Base-by-base conservation (phyloP, 768 basidiomycete species). In the Tulasnella calospora region DNA sequence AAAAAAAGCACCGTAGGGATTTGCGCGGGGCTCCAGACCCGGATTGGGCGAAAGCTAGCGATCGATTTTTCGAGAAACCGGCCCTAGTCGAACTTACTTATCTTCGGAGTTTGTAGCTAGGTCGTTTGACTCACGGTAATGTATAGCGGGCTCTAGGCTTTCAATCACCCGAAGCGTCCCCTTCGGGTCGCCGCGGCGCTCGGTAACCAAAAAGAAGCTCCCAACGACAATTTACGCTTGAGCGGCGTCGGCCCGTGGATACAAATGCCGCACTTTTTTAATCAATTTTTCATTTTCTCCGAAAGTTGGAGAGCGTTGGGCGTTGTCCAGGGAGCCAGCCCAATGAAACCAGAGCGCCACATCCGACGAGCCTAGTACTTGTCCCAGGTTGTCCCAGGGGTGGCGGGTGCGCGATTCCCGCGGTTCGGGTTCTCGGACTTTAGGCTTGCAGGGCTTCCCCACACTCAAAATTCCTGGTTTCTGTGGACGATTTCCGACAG, bases 111-210 rank as follows among this genome's bases (percentile, higher is more conserved):
- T 67, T 35, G 61, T 67, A 67, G 15, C 3, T n/a, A 51, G 51
- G 61, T 30, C 27, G 33, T 23, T 30, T 15, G 61, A 67, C 61
- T 67, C 61, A 67, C 61, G 61, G 61, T 35, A 67, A 67, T 27
- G 27, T 67, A 51, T 35, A 67, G 61, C 61, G 61, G 61, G 61
- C 61, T 67, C 61, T 67, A 35, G 33, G 61, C 61, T 67, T 67
- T 67, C 61, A 67, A 67, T 67, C 61, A 67, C 61, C 61, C 61
- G 61, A 67, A 15, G 61, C 61, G 61, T 35, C n/a, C 51, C 51
- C 51, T 51, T 51, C 61, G 61, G 33, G 15, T 35, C 61, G 33
- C 61, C 33, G 27, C 44, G 44, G 44, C 44, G 44, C 44, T 35
- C 61, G 61, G 61, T 17, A 33, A 67, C 15, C 61, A 67, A 67